These are phyloP conservation scores for Thymus mandschuricus DNA, from an alignment of 257 asterid genomes.

Conservation along the genomic window DNA sequence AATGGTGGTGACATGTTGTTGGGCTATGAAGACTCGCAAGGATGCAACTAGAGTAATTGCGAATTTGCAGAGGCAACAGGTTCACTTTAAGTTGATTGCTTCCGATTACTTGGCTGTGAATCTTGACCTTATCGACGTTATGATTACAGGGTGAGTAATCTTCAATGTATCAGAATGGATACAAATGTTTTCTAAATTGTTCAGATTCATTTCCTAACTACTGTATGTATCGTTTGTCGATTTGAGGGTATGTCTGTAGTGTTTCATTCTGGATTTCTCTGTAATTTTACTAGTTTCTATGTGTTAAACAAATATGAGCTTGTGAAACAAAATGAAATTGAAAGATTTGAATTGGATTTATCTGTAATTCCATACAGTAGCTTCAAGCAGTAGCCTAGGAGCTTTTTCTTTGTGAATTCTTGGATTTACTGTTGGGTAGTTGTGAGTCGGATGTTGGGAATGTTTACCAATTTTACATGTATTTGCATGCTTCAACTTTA, in stretches of 20 bases:
- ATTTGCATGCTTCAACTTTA: neutral
- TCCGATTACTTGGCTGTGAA: slow-evolving; percentile 80
- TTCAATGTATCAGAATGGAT: neutral
- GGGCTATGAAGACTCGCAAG: slow-evolving; percentile 65
- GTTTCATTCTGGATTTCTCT: neutral
- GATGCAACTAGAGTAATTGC: slow-evolving; percentile 88
- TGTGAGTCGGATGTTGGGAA: neutral
- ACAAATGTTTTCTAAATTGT: neutral
- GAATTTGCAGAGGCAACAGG: slow-evolving; percentile 86
- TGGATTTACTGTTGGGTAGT: neutral
- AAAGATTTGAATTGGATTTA: neutral
- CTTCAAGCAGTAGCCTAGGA: neutral
- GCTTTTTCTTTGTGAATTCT: neutral
- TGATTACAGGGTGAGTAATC: slow-evolving; percentile 71
- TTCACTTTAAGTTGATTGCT: slow-evolving; percentile 74
- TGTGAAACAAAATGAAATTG: neutral
- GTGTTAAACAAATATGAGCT: neutral
- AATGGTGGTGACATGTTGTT: slow-evolving; percentile 21
- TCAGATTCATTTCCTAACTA: neutral
- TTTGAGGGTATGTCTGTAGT: neutral
- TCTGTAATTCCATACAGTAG: neutral
- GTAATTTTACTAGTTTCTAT: neutral
- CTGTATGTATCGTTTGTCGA: neutral
- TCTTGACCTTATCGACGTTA: slow-evolving; percentile 69
- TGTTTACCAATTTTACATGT: neutral